Base-by-base conservation (phyloP, 2,329 filamentous ascomycete species). In the Colletotrichum plurivorum region DNA sequence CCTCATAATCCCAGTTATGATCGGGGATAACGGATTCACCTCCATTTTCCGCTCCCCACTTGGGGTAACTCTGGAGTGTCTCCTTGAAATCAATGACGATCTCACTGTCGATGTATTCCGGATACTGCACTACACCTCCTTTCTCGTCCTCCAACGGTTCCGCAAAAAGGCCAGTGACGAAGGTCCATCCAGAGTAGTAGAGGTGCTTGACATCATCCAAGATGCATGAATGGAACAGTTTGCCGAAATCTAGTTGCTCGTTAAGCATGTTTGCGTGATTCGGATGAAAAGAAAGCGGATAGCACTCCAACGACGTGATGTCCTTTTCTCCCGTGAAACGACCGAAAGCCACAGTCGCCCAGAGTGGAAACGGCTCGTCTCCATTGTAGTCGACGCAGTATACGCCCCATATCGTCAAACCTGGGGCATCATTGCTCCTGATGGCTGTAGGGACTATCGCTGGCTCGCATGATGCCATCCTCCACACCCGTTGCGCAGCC, bases 161-260 rank as follows among this genome's bases (percentile, higher is more conserved):
- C 0, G 5, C 57, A 2, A 12, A 8, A 12, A 41, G 18, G 2
- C 48, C 58, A 3, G 58, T 43, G 48, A 53, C 43, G 18, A 61
- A 61, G 4, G 58, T 52, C 58, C 58, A 61, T 4, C 58, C 58
- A 7, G 46, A 61, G 10, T 52, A 52, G 58, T 45, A 59, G 2
- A 25, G 18, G 1, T 61, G 58, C 27, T 52, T 52, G 0, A 41
- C 1, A 1, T 9, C 20, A 2, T 20, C n/a, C 5, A n/a, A n/a
- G 3, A 59, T 12, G 5, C 56, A 59, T 20, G 22, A 3, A 4
- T 18, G 20, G n/a, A 49, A 59, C 12, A 4, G 6, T 2, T 51
- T 5, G 15, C 45, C 56, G 4, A 2, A 13, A 1, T 7, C 4
- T 7, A 2, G 18, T 8, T 59, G n/a, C n/a, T 59, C 10, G 2